Evolutionary conservation across 768 basidiomycete genomes (phyloP), one percentile per base, ranked within the genome.

Genomic region (Suillus alpinus): DNA sequence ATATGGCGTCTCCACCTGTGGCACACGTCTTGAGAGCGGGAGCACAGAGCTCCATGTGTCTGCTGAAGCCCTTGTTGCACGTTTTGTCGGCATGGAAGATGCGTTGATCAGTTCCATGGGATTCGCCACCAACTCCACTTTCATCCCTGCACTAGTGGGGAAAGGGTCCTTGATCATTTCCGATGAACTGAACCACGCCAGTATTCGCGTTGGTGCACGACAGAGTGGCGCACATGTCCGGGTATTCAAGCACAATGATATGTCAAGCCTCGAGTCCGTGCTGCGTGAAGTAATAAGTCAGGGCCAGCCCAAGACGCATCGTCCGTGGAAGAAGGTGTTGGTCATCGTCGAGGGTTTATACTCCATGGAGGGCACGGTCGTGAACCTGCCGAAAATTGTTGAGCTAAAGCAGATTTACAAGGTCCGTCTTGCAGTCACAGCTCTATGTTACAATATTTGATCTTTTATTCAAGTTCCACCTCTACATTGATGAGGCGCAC

Each of bases 271-370:
- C 58, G 96, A 98, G 75, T 72, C 77, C 6, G 69, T 98, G 13
- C 77, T 99, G 69, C 81, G 87, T 46, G 97, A 99, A 75, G 88
- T 86, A 29, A 96, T 99, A 76, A 93, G 91, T 68, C 97, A 99
- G 74, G 97, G 97, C 16, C 96, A 98, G 72, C 95, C 96, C 4
- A 90, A 95, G 77, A 97, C 95, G 0, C 97, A 98, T 69, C 77
- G 97, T n/a, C 97, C 96, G 13, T 98, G 97, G 97, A 97, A 96
- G 80, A 98, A 96, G 80, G 98, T 99, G 62, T 74, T 99, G 41
- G 65, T 99, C 47, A 85, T 97, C 58, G 94, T 98, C 14, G 97
- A 99, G 72, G 97, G 97, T 3, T 74, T 99, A 46, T 98, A 94
- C 77, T 94, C 92, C 63, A 99, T 99, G 97, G 97, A 98, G 76